Evolutionary conservation across 2,329 filamentous ascomycete species (phyloP), one percentile per base, ranked within the genome.

Genomic region (Simplicillium sp.): DNA sequence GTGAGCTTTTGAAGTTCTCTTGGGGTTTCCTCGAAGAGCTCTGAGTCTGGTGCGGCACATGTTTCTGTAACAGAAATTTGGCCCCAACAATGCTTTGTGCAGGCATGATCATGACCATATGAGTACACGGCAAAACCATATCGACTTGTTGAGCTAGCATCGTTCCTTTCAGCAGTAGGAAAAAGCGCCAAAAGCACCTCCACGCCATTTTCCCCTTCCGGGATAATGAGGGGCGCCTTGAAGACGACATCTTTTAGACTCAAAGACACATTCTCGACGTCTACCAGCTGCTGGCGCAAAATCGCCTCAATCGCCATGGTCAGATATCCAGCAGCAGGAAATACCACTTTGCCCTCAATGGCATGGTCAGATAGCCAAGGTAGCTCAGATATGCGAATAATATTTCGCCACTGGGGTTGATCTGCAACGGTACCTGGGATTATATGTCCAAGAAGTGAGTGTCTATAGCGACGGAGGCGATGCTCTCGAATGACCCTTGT

Each of bases 251-350:
- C 31, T 11, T 15, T 6, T 5, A 33, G 12, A 7, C 12, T 13
- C 7, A 25, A 5, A 25, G 20, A 25, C 20, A 6, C 9, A 6
- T 25, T 9, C 7, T 33, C 31, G 7, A 7, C 31, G 7, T 33
- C 6, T 15, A 5, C 12, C 12, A 11, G 31, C 6, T 33, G 15
- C 31, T 33, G 31, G 31, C 50, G 44, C 11, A 43, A 44, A 7
- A 55, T 52, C 3, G 64, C 65, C 41, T 68, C 65, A 2, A 64
- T 48, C 0, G 56, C 61, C 51, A 67, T 64, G 9, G 52, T 49
- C 1, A 65, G 37, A 45, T 64, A 68, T 0, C 54, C 62, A 0
- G 65, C 57, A 1, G 46, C 58, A 0, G 67, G 67, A 36, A 66
- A 67, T 3, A 70, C 49, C 7, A 58, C 51, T 16, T 60, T 45